phyloP scores from a whole-genome alignment of 768 basidiomycete species.

The Pleurotus platypus region DNA sequence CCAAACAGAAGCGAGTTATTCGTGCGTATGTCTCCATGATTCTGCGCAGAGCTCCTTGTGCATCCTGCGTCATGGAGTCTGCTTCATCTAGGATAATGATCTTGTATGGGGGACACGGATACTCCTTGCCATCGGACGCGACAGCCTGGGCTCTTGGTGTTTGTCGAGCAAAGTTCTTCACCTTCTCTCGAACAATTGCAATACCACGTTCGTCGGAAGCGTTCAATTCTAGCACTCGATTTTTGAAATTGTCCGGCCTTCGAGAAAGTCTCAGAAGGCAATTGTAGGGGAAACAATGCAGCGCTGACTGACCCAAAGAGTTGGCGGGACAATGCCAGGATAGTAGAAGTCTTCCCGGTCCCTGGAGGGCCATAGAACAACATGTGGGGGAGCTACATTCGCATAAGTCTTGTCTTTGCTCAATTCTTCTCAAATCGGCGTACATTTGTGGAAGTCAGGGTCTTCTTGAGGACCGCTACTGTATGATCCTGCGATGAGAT shows the following conservation, averaged over 20 bases:
- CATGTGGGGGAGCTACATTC: conserved; percentile 92
- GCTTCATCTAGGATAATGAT: conserved; percentile 99
- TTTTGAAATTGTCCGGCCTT: conserved; percentile 92
- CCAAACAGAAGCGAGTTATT: conserved; percentile 96
- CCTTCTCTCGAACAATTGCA: conserved; percentile 93
- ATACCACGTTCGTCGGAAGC: conserved; percentile 99
- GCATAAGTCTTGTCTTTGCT: neutral
- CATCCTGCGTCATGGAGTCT: conserved; percentile 99
- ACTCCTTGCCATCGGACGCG: conserved; percentile 76
- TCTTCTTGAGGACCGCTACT: conserved; percentile 86
- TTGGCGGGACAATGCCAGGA: conserved; percentile 89
- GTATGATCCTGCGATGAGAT: conserved; percentile 97
- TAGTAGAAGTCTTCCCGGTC: conserved; percentile 98
- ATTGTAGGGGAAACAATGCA: neutral
- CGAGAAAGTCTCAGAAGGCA: neutral
- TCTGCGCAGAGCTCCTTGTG: conserved; percentile 92
- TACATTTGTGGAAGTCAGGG: conserved; percentile 90
- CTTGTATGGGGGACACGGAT: conserved; percentile 97
- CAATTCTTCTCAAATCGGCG: neutral
- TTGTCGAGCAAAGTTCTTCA: conserved; percentile 96
- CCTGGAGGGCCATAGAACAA: conserved; percentile 99
- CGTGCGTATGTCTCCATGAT: conserved; percentile 99
- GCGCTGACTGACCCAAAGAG: conserved; percentile 77
- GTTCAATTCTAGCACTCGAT: conserved; percentile 93
- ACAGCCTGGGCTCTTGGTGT: conserved; percentile 76